These are phyloP conservation scores for Eutrema yunnanense DNA, from an alignment of 345 rosid species.

Conservation along the genomic window DNA sequence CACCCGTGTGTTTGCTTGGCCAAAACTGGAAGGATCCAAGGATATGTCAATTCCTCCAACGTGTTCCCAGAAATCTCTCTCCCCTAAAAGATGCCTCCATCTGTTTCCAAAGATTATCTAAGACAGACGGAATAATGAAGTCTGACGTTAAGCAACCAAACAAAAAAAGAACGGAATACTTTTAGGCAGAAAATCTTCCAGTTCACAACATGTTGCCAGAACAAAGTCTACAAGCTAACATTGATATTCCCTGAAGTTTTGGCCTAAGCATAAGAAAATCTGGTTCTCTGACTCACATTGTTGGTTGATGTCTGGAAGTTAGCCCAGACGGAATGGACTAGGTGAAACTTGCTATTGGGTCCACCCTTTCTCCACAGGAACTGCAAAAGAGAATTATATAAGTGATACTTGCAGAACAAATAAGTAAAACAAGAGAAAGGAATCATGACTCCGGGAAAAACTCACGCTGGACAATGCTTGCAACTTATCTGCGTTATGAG, in stretches of 20 bases:
- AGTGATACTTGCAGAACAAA: background rate
- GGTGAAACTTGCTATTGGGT: conserved; percentile 42
- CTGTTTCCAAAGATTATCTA: conserved; percentile 91
- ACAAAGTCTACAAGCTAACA: background rate
- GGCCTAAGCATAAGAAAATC: background rate
- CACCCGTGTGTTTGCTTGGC: conserved; percentile 91
- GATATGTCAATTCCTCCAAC: conserved; percentile 91
- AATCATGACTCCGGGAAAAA: background rate
- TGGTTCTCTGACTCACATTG: conserved; percentile 53
- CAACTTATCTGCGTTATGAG: conserved; percentile 57
- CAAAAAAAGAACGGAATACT: background rate
- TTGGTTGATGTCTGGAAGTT: conserved; percentile 93
- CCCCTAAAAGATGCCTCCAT: conserved; percentile 96
- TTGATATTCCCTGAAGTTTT: background rate
- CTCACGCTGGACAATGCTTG: conserved; percentile 76
- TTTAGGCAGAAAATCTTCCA: background rate
- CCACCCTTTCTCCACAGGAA: conserved; percentile 90
- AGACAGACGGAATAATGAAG: background rate
- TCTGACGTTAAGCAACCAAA: background rate
- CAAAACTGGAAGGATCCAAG: conserved; percentile 89
- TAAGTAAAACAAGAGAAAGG: background rate
- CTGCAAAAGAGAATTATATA: conserved; percentile 35
- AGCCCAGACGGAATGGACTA: conserved; percentile 93
- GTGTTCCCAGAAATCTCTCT: conserved; percentile 90
- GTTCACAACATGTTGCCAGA: background rate